Evolutionary conservation across 495 filamentous ascomycete genomes (phyloP), one percentile per base, ranked within the genome.

Genomic region (Penicillium maclennaniae): DNA sequence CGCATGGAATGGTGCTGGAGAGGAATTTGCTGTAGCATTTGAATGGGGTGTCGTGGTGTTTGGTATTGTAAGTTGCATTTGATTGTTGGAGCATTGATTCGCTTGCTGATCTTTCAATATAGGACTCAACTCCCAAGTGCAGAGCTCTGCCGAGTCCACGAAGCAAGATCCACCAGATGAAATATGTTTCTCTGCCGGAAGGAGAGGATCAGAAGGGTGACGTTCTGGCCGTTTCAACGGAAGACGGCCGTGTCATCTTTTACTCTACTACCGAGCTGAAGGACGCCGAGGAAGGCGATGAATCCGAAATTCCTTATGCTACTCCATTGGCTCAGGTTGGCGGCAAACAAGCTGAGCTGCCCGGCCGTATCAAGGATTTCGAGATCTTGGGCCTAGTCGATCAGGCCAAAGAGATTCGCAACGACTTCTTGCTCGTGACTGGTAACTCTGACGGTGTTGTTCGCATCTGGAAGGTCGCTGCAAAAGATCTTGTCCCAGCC

Each of bases 201-300:
- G 63, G 74, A 15, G 71, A 72, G 16, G 72, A 75, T 25, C 60
- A 68, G 19, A 67, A 73, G 27, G 72, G 70, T 15, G 72, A 76
- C 15, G 63, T 92, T 9, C 66, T 98, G 38, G 85, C 84, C 1
- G 74, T 95, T 7, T 89, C 91, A n/a, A 97, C 93, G 0, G 93
- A 97, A 66, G 92, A 97, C 67, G 93, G 95, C 17, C 78, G 87
- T 40, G 75, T 98, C 17, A 57, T 95, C 31, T 95, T 98, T 68
- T 96, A 90, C 64, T 84, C 84, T 41, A 91, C 89, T 3, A 70
- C 57, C 60, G 72, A 51, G 47, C 69, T 72, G 26, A 61, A 63
- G 17, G 42, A 67, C 16, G 53, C 56, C 2, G 61, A 63, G 25
- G 61, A 74, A 7, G 64, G 60, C 25, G 58, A 59, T 42, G 68